A percentile compares a stretch with the other conserved stretches of the same genome.
Evolutionary conservation across 2,329 filamentous ascomycete species (phyloP).

Genomic region (Pestalotiopsis sp.): DNA sequence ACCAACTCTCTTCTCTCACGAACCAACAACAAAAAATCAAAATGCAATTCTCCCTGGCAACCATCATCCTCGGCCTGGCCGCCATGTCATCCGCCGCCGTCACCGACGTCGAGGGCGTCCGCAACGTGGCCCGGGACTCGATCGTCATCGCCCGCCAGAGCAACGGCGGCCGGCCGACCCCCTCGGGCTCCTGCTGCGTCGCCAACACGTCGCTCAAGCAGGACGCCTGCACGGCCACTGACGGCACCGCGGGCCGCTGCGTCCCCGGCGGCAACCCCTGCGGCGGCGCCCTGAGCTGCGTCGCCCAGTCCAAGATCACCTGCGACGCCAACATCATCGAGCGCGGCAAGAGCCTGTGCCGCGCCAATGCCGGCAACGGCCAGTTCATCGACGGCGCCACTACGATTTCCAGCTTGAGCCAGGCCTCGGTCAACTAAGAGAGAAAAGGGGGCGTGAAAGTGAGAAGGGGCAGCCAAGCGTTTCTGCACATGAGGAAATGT

Average conservation of each 20-base stretch:
- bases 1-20: not conserved
- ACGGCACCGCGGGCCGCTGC: slow-evolving; percentile 15
- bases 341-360: slow-evolving; percentile 18
- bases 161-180: slow-evolving; percentile 9
- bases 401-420: slow-evolving; percentile 3
- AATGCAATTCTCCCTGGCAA: slow-evolving; percentile 11
- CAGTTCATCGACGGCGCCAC: slow-evolving; percentile 8
- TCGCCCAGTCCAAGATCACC: slow-evolving; percentile 13
- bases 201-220: slow-evolving; percentile 17
- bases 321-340: slow-evolving; percentile 15
- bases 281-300: slow-evolving; percentile 16
- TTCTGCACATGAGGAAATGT: no score
- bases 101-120: slow-evolving; percentile 12
- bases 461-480: no score
- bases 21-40: not conserved
- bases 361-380: slow-evolving; percentile 11
- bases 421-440: slow-evolving; percentile 12
- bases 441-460: no score
- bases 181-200: slow-evolving; percentile 16
- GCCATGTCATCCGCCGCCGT: slow-evolving; percentile 13
- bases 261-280: slow-evolving; percentile 17
- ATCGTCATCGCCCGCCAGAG: slow-evolving; percentile 8
- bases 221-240: slow-evolving; percentile 13
- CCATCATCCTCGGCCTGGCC: slow-evolving; percentile 9
- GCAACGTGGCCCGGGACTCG: slow-evolving; percentile 11